Evolutionary conservation across 2,329 filamentous ascomycete genomes (phyloP), one percentile per base, ranked within the genome.

Genomic region (Akanthomyces dipterigenus): DNA sequence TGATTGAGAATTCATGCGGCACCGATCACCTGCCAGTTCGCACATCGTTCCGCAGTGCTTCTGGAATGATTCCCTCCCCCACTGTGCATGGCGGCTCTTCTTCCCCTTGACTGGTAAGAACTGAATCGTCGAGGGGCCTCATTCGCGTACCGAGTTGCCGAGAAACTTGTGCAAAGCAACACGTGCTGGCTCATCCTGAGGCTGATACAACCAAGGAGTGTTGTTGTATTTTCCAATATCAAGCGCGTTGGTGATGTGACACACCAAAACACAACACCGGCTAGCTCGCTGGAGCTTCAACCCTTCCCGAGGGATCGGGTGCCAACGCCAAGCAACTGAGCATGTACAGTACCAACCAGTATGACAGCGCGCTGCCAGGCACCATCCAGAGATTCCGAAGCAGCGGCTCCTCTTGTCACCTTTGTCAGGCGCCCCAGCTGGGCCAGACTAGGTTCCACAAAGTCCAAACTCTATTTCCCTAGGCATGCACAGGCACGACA

Each of bases 351-450:
- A n/a, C n/a, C n/a, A n/a, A n/a, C n/a, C n/a, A 20, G 11, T 55
- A 31, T 31, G 36, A 22, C 24, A n/a, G 40, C 53, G 38, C 18
- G 26, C 18, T 18, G 28, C 28, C 51, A 55, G 51, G 51, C 36
- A 55, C 22, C 40, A 16, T 2, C 12, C 24, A 43, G 8, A 7
- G 9, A 55, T 28, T 26, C 36, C 34, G 20, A n/a, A 42, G 20
- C 24, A 24, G 31, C 34, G 28, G 24, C 6, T 36, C 20, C 31
- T 48, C 20, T 38, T 20, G 12, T 28, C 24, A 38, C 20, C 20
- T 49, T 57, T 20, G 38, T 38, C 28, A 46, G 42, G 42, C 46
- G 57, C 57, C 38, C 50, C 57, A 59, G 56, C 56, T 51, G 40
- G n/a, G 38, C 50, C 14, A 54, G 20, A 28, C 49, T 38, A 38